Evolutionary conservation across 768 basidiomycete genomes (phyloP).

Genomic region (Hypholoma sublateritium): DNA sequence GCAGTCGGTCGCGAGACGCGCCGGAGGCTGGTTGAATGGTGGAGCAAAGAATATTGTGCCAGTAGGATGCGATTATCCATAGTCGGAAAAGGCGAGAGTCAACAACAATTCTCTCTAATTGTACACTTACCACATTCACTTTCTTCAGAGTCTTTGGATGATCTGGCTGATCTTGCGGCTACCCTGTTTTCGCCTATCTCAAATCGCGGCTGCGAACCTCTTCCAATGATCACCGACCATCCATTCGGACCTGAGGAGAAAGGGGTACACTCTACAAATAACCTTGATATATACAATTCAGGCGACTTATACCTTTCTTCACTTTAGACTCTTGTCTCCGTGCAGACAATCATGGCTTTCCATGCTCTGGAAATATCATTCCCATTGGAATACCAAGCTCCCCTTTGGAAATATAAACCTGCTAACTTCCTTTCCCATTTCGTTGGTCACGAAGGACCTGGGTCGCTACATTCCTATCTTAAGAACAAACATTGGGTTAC

Average conservation of each 20-base stretch:
- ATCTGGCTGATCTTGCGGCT: conserved; percentile 61
- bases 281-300: conserved; percentile 7
- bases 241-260: conserved; percentile 72
- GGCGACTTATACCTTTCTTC: conserved; percentile 16
- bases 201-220: conserved; percentile 60
- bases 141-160: conserved; percentile 68
- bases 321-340: conserved; percentile 75
- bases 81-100: conserved; percentile 66
- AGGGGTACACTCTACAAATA: conserved; percentile 50
- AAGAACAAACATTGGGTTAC: conserved; percentile 90
- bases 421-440: conserved; percentile 75
- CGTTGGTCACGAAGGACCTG: conserved; percentile 90
- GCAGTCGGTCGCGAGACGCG: conserved; percentile 77
- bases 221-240: conserved; percentile 68
- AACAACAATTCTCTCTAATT: not conserved
- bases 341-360: conserved; percentile 89
- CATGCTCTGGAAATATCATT: conserved; percentile 83
- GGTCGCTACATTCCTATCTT: conserved; percentile 87
- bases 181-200: conserved; percentile 69
- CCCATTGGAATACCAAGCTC: conserved; percentile 71
- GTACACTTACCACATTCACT: not conserved
- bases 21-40: conserved; percentile 82
- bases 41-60: conserved; percentile 79
- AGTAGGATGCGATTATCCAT: conserved; percentile 80
- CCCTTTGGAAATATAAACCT: conserved; percentile 78